Evolutionary conservation across 345 rosid genomes (phyloP).

Genomic region (Litchi chinensis): DNA sequence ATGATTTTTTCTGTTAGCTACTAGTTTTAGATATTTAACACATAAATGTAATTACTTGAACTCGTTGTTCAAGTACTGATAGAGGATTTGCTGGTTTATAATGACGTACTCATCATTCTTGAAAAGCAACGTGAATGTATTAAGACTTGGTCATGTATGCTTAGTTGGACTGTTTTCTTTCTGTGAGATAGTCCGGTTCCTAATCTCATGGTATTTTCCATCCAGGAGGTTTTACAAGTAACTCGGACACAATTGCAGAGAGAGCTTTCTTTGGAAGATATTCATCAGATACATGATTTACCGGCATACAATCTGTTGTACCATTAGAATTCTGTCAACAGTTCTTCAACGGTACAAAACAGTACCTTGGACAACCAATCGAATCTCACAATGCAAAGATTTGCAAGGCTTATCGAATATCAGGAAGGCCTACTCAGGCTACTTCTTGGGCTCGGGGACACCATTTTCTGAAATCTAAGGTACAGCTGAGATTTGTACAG

Average conservation of each 20-base stretch:
- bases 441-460: not conserved
- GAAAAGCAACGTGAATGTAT: not conserved
- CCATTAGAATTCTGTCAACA: conserved; percentile 31
- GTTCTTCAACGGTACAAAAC: not conserved
- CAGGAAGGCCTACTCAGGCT: not conserved
- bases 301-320: conserved; percentile 88
- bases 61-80: not conserved
- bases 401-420: conserved; percentile 9
- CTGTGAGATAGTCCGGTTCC: not conserved
- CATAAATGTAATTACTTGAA: not conserved
- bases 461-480: not conserved
- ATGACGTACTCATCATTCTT: not conserved
- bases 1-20: not conserved
- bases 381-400: not conserved
- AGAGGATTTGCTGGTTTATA: too few species aligned
- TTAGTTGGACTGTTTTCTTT: not conserved
- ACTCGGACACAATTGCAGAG: conserved; percentile 85
- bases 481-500: conserved; percentile 10
- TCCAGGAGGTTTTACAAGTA: conserved; percentile 81
- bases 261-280: conserved; percentile 79
- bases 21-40: not conserved
- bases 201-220: not conserved
- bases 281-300: conserved; percentile 72
- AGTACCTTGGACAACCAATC: not conserved
- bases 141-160: not conserved